A percentile compares a stretch with the other conserved stretches of the same genome.
These are phyloP conservation scores for Chlorella sorokiniana DNA, from an alignment of 139 green algal genomes.

Conservation along the genomic window DNA sequence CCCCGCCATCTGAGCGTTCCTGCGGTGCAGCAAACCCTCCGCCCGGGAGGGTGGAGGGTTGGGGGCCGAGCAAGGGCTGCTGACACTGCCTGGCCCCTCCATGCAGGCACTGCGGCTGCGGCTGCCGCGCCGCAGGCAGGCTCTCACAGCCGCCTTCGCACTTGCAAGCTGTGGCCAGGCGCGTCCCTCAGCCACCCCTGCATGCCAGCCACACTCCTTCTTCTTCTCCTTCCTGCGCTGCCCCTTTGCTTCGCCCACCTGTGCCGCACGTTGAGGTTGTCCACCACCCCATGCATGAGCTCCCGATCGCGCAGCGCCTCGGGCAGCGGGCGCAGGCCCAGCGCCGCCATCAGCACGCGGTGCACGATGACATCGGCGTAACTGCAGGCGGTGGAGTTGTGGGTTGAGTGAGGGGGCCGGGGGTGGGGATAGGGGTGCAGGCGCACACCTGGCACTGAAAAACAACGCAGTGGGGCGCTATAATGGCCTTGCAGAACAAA, in stretches of 20 bases:
- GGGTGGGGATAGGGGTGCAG: neutral
- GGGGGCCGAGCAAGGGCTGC: neutral
- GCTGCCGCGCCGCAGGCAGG: too few species aligned
- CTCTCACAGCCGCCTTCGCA: too few species aligned
- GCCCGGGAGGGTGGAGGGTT: too few species aligned
- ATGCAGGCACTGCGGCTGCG: too few species aligned
- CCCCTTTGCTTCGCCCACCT: slow-evolving; percentile 4
- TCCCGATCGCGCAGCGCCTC: slow-evolving; percentile 52
- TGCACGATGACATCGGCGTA: slow-evolving; percentile 96
- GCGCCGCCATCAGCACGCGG: slow-evolving; percentile 79
- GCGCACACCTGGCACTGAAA: too few species aligned
- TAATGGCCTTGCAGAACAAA: too few species aligned
- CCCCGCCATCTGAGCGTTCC: slow-evolving; percentile 92
- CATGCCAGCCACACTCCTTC: neutral
- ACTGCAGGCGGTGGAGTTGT: slow-evolving; percentile 45
- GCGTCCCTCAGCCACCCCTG: too few species aligned
- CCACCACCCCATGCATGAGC: slow-evolving; percentile 59
- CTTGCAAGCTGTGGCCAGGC: too few species aligned
- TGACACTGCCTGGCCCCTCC: too few species aligned
- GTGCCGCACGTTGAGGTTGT: slow-evolving; percentile 93
- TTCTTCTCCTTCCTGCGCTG: neutral
- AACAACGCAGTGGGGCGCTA: neutral
- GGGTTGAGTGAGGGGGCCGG: slow-evolving; percentile 25
- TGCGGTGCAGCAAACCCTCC: neutral
- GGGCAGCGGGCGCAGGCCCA: slow-evolving; percentile 78